Percentiles rank a stretch among this genome's conserved stretches.
Evolutionary conservation across 2,329 filamentous ascomycete species (phyloP).

Genomic region (Plenodomus lindquistii): DNA sequence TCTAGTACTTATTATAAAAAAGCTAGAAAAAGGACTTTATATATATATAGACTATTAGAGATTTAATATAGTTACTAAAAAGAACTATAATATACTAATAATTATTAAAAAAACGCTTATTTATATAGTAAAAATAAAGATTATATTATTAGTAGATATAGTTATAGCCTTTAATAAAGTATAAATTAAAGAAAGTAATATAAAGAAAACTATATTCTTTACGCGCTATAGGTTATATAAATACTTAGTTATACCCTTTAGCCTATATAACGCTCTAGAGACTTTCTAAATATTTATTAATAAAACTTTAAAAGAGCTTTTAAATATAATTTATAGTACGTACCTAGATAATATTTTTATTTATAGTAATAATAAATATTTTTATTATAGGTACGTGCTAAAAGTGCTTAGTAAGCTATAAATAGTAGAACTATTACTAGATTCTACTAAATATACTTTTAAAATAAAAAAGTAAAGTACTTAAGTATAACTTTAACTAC

Average conservation of each 20-base stretch:
- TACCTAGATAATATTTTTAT: slow-evolving; percentile 33
- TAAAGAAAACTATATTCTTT: slow-evolving; percentile 41
- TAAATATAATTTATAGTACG: slow-evolving; percentile 23
- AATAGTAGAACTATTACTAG: background rate
- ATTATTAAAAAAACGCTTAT: slow-evolving; percentile 39
- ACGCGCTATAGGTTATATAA: slow-evolving; percentile 40
- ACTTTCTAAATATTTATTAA: slow-evolving; percentile 29
- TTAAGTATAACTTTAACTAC: slow-evolving; percentile 2
- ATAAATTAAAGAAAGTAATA: background rate
- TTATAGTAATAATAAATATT: slow-evolving; percentile 14
- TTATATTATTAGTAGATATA: slow-evolving; percentile 36
- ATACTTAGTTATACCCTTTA: slow-evolving; percentile 35
- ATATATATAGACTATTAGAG: slow-evolving; percentile 44
- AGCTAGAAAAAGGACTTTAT: slow-evolving; percentile 15
- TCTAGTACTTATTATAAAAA: too few relatives aligned
- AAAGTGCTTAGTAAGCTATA: background rate
- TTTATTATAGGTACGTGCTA: background rate
- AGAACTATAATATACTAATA: slow-evolving; percentile 38
- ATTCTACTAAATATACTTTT: slow-evolving; percentile 12
- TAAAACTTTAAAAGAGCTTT: slow-evolving; percentile 12
- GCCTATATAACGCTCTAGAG: slow-evolving; percentile 13
- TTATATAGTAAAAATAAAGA: slow-evolving; percentile 20
- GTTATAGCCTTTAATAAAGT: slow-evolving; percentile 6
- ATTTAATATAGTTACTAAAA: slow-evolving; percentile 43
- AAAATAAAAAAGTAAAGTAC: slow-evolving; percentile 5